phyloP scores from a whole-genome alignment of 352 stramenopile genomes.

The Aphanomyces stellatus region DNA sequence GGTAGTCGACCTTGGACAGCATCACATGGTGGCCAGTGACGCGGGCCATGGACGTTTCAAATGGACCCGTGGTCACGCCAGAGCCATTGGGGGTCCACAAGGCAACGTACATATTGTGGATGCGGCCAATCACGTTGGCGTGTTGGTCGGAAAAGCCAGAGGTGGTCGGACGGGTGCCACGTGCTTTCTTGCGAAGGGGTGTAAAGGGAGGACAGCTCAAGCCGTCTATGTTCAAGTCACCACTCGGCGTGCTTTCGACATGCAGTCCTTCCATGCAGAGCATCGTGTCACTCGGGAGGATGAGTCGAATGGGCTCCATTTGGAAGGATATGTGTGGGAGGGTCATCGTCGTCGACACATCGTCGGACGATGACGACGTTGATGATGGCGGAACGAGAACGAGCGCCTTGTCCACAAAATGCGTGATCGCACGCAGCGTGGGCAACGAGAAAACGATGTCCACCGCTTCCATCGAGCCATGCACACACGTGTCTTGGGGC shows the following conservation, averaged over 20 bases:
- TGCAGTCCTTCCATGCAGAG: not conserved
- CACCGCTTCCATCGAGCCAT: not conserved
- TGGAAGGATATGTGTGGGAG: not conserved
- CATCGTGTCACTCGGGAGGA: not conserved
- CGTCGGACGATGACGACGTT: not conserved
- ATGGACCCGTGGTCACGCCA: not conserved
- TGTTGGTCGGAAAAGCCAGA: not conserved
- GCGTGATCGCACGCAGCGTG: not conserved
- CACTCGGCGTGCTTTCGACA: not conserved
- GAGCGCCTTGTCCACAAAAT: not conserved
- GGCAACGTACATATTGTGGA: not conserved
- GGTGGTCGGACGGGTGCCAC: not conserved
- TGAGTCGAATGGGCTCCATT: not conserved
- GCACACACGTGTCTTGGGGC: not conserved
- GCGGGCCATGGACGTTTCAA: not conserved
- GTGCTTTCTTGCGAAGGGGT: not conserved
- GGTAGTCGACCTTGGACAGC: not conserved
- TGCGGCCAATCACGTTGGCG: not conserved
- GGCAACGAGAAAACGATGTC: not conserved
- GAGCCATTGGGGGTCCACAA: not conserved
- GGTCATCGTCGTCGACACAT: not conserved
- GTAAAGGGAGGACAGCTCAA: constrained; percentile 5
- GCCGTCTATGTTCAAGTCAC: not conserved
- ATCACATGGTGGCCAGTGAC: not conserved
- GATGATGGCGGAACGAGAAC: not conserved